These are phyloP conservation scores for Colletotrichum sp. DNA, from an alignment of 2,329 filamentous ascomycete species.

Conservation along the genomic window DNA sequence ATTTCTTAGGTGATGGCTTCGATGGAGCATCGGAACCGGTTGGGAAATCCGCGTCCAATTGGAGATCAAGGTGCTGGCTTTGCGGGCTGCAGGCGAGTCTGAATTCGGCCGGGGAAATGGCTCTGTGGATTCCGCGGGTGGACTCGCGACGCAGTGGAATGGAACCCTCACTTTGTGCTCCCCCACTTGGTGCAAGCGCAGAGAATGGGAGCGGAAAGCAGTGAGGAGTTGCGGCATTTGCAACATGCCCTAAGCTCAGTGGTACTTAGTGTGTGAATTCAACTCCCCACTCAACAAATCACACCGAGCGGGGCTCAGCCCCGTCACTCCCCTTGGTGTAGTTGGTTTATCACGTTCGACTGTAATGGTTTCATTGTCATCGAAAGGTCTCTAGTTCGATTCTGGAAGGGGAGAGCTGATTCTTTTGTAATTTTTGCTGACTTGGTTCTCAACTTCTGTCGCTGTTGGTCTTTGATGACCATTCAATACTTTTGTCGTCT, in stretches of 20 bases:
- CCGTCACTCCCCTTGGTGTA: conserved; percentile 12
- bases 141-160: neutral
- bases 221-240: neutral
- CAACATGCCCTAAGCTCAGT: rapidly evolving
- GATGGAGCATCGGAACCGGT: neutral
- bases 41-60: neutral
- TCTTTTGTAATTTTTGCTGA: neutral
- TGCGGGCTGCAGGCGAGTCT: neutral
- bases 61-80: neutral
- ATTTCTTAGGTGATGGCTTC: neutral
- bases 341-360: conserved; percentile 10
- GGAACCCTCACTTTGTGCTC: neutral
- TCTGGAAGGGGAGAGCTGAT: conserved; percentile 12
- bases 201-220: neutral
- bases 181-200: neutral
- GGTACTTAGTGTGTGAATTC: neutral
- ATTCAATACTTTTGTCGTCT: neutral
- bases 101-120: neutral
- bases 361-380: conserved; percentile 1
- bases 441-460: rapidly evolving
- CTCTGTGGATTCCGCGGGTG: neutral
- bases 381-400: conserved; percentile 21
- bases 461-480: neutral
- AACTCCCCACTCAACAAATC: rapidly evolving
- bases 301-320: conserved; percentile 1